These are phyloP conservation scores for Termitomyces sp. DNA, from an alignment of 768 basidiomycete species.

Conservation along the genomic window DNA sequence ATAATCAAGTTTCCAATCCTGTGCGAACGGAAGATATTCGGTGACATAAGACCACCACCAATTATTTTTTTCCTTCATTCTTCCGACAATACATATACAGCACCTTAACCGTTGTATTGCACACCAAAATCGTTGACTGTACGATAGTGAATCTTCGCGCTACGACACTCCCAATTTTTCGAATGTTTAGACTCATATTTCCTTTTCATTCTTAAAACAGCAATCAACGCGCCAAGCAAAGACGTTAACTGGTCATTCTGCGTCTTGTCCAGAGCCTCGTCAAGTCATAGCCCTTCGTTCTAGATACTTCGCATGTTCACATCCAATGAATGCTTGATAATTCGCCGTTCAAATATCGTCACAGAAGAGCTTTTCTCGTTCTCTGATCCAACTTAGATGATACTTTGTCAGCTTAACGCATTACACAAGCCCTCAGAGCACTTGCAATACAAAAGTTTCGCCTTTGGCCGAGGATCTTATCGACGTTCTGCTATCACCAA, in stretches of 20 bases:
- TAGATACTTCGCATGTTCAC: not conserved
- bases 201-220: not conserved
- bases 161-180: not conserved
- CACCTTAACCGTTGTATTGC: not conserved
- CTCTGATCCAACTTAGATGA: not conserved
- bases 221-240: not conserved
- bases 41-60: too few species aligned
- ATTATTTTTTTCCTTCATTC: not conserved
- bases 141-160: not conserved
- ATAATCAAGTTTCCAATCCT: not conserved
- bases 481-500: not conserved
- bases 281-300: not conserved
- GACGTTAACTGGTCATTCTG: not conserved
- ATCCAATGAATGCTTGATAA: not conserved
- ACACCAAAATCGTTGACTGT: not conserved
- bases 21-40: too few species aligned
- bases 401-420: not conserved
- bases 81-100: not conserved
- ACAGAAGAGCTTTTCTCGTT: too few species aligned
- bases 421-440: not conserved
- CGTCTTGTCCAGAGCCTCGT: not conserved
- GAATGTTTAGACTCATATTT: not conserved
- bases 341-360: too few species aligned
- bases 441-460: not conserved
- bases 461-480: not conserved